phyloP scores from a whole-genome alignment of 1,284 basidiomycete species.

The Schizopora paradoxa region DNA sequence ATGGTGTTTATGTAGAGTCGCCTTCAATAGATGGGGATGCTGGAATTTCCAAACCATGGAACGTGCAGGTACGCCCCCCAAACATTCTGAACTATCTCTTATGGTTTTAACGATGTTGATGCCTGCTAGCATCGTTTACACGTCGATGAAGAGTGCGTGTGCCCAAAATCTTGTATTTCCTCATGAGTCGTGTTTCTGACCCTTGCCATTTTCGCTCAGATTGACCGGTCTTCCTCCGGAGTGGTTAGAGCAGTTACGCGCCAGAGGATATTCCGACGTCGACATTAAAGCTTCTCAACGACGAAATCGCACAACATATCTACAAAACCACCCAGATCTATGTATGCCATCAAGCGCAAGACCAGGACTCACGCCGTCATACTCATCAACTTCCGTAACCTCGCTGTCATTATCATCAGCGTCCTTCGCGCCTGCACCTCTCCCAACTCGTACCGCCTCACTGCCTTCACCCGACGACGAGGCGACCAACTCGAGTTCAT shows the following conservation, averaged over 20 bases:
- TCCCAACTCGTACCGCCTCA: not conserved
- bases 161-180: constrained; percentile 1
- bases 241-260: constrained; percentile 37
- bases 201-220: constrained; percentile 29
- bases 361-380: constrained; percentile 24
- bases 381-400: constrained; percentile 1
- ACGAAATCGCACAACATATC: constrained; percentile 17
- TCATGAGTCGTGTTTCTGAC: constrained; percentile 8
- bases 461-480: not conserved
- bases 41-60: constrained; percentile 64
- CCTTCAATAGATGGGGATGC: constrained; percentile 52
- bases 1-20: constrained; percentile 3
- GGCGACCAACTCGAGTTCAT: constrained; percentile 5
- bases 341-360: constrained; percentile 41
- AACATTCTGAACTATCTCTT: not conserved
- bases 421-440: not conserved
- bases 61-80: constrained; percentile 57
- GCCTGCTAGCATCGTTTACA: constrained; percentile 63
- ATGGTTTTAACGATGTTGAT: constrained; percentile 10
- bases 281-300: constrained; percentile 16
- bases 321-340: constrained; percentile 32
- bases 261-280: constrained; percentile 16
- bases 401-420: not conserved
- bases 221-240: constrained; percentile 66
- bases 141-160: constrained; percentile 64